Evolutionary conservation across 2,329 filamentous ascomycete genomes (phyloP).

Genomic region (Cercospora beticola): DNA sequence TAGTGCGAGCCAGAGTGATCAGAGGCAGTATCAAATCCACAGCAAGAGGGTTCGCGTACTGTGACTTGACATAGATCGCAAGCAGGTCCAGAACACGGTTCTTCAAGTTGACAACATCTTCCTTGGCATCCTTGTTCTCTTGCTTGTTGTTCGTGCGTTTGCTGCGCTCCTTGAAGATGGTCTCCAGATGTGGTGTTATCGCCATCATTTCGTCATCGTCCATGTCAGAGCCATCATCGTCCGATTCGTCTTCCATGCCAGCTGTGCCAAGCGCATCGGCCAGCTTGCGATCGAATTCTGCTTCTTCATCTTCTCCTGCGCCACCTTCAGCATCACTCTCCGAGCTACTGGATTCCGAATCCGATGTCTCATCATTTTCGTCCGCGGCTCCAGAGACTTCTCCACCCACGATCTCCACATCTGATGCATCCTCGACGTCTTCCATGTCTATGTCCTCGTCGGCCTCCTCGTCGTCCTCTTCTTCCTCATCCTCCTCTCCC

Average conservation of each 20-base stretch:
- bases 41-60: conserved; percentile 66
- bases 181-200: conserved; percentile 76
- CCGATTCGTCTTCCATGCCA: conserved; percentile 55
- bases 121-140: conserved; percentile 81
- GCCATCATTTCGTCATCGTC: conserved; percentile 94
- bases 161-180: conserved; percentile 80
- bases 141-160: conserved; percentile 67
- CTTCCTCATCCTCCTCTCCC: conserved; percentile 33
- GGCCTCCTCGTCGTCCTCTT: conserved; percentile 29
- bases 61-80: conserved; percentile 78
- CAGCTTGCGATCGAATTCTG: conserved; percentile 71
- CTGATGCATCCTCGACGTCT: conserved; percentile 39
- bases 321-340: conserved; percentile 31
- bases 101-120: conserved; percentile 92
- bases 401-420: conserved; percentile 39
- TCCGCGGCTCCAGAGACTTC: conserved; percentile 19
- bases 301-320: conserved; percentile 48
- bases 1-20: conserved; percentile 73
- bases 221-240: conserved; percentile 74
- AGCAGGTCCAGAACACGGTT: conserved; percentile 86
- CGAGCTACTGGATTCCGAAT: conserved; percentile 31
- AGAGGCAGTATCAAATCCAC: conserved; percentile 73
- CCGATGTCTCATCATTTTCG: conserved; percentile 23
- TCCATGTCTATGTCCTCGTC: conserved; percentile 39
- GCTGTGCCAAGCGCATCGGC: conserved; percentile 75